Evolutionary conservation across 768 basidiomycete species (phyloP).

Genomic region (Exsudoporus frostii): DNA sequence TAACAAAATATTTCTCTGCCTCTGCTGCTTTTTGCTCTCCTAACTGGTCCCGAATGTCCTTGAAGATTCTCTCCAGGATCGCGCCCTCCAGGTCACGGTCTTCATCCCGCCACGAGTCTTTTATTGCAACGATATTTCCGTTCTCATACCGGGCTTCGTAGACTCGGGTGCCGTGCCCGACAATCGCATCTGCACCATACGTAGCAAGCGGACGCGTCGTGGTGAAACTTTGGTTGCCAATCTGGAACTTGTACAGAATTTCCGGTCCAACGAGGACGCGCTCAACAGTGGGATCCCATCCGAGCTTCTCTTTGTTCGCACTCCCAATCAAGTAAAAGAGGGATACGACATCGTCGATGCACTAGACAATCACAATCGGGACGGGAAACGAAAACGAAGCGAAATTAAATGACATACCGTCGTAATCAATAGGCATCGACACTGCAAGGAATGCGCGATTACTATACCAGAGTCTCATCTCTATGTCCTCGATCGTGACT

Average conservation of each 20-base stretch:
- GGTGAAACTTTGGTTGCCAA: neutral
- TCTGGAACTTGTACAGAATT: neutral
- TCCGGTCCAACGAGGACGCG: neutral
- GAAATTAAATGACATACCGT: neutral
- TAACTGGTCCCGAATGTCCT: neutral
- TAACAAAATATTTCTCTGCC: too few species aligned
- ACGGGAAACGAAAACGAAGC: neutral
- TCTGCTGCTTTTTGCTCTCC: too few species aligned
- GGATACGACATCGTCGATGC: neutral
- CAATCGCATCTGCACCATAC: neutral
- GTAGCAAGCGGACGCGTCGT: constrained; percentile 1
- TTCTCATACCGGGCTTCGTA: constrained; percentile 2
- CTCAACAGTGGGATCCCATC: constrained; percentile 7
- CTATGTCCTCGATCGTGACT: constrained; percentile 25
- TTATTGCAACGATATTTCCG: neutral
- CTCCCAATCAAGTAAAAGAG: constrained; percentile 7
- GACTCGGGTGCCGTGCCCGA: neutral
- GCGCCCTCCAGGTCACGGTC: neutral
- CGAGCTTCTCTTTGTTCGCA: neutral
- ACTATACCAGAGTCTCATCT: constrained; percentile 28
- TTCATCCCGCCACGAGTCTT: constrained; percentile 7
- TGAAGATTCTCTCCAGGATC: neutral
- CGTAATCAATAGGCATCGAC: neutral
- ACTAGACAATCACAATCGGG: neutral
- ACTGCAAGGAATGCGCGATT: neutral